Percentiles rank a stretch among this genome's conserved stretches.
Evolutionary conservation across 331 rosid genomes (phyloP).

Genomic region (Pyrus hybrid): DNA sequence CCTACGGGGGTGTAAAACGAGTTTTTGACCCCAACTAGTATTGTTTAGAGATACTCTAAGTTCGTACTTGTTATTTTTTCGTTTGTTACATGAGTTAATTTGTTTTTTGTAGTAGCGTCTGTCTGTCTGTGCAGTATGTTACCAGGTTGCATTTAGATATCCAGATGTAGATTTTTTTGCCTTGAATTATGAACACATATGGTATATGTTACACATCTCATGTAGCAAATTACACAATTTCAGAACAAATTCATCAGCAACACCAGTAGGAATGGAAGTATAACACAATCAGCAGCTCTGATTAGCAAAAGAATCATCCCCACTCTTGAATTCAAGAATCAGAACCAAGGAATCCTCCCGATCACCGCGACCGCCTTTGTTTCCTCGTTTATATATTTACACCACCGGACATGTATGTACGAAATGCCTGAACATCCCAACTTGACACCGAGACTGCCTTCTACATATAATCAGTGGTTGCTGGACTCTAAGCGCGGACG

Average conservation of each 20-base stretch:
- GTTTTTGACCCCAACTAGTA: no score
- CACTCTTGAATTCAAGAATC: no score
- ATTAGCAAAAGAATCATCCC: conserved; percentile 12
- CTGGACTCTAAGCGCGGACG: conserved; percentile 19
- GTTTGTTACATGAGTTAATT: no score
- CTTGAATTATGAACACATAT: background rate
- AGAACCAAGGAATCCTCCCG: no score
- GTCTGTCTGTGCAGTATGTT: background rate
- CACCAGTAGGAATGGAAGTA: background rate
- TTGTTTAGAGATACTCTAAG: no score
- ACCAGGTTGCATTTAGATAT: background rate
- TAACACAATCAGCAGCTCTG: background rate
- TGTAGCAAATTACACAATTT: conserved; percentile 4
- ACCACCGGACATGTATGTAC: conserved; percentile 41
- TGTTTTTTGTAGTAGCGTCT: no score
- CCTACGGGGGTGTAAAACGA: background rate
- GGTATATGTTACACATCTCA: conserved; percentile 1
- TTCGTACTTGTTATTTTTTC: no score
- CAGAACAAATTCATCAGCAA: background rate
- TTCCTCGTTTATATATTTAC: conserved; percentile 38
- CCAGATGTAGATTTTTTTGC: background rate
- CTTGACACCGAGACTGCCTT: conserved; percentile 34
- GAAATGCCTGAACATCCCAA: conserved; percentile 32
- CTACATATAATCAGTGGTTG: conserved; percentile 38
- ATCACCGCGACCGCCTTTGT: background rate